These are phyloP conservation scores for Phyllosticta ampelicida DNA, from an alignment of 2,329 filamentous ascomycete species.

Conservation along the genomic window DNA sequence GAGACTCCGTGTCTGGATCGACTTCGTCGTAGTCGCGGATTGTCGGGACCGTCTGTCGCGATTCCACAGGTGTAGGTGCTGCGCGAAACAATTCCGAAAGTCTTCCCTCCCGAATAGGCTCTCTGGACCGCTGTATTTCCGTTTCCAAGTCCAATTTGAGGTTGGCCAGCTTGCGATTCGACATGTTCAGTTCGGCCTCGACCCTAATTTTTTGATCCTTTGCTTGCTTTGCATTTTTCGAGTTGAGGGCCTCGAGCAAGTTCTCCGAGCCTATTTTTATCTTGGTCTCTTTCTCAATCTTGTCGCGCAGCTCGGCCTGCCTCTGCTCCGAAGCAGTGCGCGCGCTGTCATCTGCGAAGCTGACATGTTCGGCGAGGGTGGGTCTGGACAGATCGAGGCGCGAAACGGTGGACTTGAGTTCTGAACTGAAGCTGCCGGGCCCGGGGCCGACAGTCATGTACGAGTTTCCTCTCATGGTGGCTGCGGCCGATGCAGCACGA, in stretches of 20 bases:
- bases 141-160: constrained; percentile 49
- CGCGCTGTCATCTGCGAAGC: constrained; percentile 43
- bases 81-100: constrained; percentile 48
- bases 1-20: constrained; percentile 64
- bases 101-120: constrained; percentile 40
- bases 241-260: constrained; percentile 85
- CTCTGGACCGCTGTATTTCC: constrained; percentile 50
- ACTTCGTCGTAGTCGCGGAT: constrained; percentile 53
- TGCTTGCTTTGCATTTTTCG: constrained; percentile 90
- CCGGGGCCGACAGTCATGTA: constrained; percentile 56
- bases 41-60: constrained; percentile 30
- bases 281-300: constrained; percentile 90
- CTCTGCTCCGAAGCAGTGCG: constrained; percentile 57
- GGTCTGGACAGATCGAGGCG: constrained; percentile 50
- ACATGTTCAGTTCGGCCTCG: constrained; percentile 82
- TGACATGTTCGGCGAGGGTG: constrained; percentile 43
- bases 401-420: constrained; percentile 63
- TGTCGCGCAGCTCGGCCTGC: constrained; percentile 65
- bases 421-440: constrained; percentile 79
- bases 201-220: constrained; percentile 51
- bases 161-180: constrained; percentile 60
- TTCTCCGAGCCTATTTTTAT: constrained; percentile 98
- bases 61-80: constrained; percentile 44
- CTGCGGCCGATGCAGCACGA: constrained; percentile 46
- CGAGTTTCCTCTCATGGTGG: constrained; percentile 55